Base-by-base conservation (phyloP, 148 eudicot species). In the Rhododendron williamsianum region DNA sequence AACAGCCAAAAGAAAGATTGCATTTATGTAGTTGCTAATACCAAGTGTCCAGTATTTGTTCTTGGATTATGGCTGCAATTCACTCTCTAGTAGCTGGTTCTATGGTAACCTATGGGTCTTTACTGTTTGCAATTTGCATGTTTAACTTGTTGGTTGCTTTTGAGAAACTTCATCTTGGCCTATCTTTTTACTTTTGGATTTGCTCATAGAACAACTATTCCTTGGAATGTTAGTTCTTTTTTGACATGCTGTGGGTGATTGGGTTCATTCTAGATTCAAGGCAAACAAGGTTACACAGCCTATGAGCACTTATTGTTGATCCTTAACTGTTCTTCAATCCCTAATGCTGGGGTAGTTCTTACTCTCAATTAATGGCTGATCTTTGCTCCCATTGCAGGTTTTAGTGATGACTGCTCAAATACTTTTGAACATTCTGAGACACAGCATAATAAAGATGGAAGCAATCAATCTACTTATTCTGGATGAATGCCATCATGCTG, bases 401-500 rank as follows among this genome's bases (percentile, higher is more conserved):
- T 87, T 97, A 84, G 99, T 95, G 86, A 97, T 97, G 99, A 97
- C 99, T 45, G 99, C 98, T 67, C 99, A 97, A 89, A 97, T 97
- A 88, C 94, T 97, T 85, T 85, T 97, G 89, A 97, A 97, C 90
- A 97, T 97, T 88, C 93, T 95, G 43, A 95, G 99, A 84, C 99
- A 97, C 85, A 97, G 99, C 90, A 97, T 97, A 86, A 91, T 97
- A 71, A 97, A 92, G 89, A 97, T 97, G 99, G 99, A 97, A 85
- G 89, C 90, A 56, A 95, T 97, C 51, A 90, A 94, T 92, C 95
- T 97, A 77, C 96, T 97, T 82, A 94, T 97, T 88, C 89, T 97
- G 91, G 99, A 97, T 86, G 99, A 97, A 90, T 97, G 99, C 83
- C 99, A 97, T 90, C 99, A 97, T 93, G 99, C 99, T 86, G 98